Evolutionary conservation across 2,329 filamentous ascomycete genomes (phyloP).

Genomic region (Helicocarpus griseus): DNA sequence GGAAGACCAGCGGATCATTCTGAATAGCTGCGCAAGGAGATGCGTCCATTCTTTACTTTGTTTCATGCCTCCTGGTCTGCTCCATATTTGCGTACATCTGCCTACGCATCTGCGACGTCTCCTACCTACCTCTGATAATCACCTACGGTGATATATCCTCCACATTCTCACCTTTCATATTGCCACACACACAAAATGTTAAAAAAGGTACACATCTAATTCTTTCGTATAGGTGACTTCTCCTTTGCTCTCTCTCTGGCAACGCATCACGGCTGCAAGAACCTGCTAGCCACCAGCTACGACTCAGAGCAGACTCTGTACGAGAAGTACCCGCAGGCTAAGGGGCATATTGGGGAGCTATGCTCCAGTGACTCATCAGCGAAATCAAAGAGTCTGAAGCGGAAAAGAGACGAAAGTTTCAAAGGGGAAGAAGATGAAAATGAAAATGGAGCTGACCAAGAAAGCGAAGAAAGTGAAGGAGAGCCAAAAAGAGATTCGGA

Average conservation of each 20-base stretch:
- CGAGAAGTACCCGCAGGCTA: conserved; percentile 65
- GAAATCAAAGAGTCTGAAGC: conserved; percentile 5
- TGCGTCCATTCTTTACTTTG: background rate
- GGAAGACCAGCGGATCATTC: too few species aligned
- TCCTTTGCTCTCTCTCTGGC: conserved; percentile 38
- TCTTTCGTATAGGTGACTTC: conserved; percentile 31
- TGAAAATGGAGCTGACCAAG: background rate
- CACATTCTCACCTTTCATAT: too few species aligned
- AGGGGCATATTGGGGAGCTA: conserved; percentile 46
- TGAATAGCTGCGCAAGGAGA: background rate
- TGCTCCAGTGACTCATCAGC: background rate
- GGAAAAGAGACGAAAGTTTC: conserved; percentile 14
- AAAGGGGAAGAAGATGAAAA: conserved; percentile 1
- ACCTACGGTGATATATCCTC: too few species aligned
- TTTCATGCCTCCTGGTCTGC: background rate
- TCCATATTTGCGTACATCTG: background rate
- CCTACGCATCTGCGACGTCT: background rate
- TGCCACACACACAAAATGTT: too few species aligned
- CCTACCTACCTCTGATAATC: too few species aligned
- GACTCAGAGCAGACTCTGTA: conserved; percentile 42
- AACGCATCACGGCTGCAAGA: conserved; percentile 30
- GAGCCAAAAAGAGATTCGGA: conserved; percentile 9
- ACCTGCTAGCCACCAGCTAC: conserved; percentile 36
- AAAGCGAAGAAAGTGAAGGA: background rate
- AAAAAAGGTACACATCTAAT: too few species aligned